A percentile compares a stretch with the other conserved stretches of the same genome.
Evolutionary conservation across 2,329 filamentous ascomycete genomes (phyloP).

Genomic region (Fusarium sacchari): DNA sequence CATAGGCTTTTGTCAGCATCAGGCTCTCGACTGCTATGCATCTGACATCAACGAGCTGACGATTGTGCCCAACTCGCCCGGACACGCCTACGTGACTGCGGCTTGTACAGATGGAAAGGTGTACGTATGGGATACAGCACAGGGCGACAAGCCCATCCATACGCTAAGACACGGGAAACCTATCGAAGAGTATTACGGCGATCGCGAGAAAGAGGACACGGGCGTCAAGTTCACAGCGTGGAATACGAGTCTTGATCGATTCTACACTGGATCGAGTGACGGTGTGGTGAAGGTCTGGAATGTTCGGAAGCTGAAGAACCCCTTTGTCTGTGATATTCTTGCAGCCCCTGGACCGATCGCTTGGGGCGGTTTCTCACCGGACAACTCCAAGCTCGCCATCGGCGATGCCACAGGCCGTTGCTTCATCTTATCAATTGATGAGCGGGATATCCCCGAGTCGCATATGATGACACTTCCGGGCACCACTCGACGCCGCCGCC

Average conservation of each 20-base stretch:
- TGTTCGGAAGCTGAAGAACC: constrained; percentile 56
- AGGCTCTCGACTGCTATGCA: constrained; percentile 67
- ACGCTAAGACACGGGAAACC: constrained; percentile 62
- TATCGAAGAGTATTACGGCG: constrained; percentile 52
- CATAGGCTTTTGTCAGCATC: constrained; percentile 54
- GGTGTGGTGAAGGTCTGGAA: constrained; percentile 73
- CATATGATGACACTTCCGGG: constrained; percentile 52
- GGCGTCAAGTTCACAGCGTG: constrained; percentile 73
- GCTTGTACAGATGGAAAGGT: constrained; percentile 70
- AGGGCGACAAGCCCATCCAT: constrained; percentile 65
- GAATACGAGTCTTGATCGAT: constrained; percentile 65
- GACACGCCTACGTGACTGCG: constrained; percentile 66
- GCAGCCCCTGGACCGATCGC: constrained; percentile 66
- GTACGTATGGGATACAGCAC: constrained; percentile 71
- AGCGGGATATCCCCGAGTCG: constrained; percentile 51
- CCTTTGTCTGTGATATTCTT: constrained; percentile 63
- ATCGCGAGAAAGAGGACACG: constrained; percentile 65
- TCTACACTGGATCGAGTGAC: constrained; percentile 73
- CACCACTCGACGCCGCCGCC: constrained; percentile 51
- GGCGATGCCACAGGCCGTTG: constrained; percentile 71
- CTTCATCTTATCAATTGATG: constrained; percentile 63
- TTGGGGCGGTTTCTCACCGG: constrained; percentile 67
- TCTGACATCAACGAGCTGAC: constrained; percentile 71
- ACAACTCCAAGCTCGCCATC: constrained; percentile 64
- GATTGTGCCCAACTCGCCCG: constrained; percentile 63